These are phyloP conservation scores for Acer negundo DNA, from an alignment of 345 rosid species.

Conservation along the genomic window DNA sequence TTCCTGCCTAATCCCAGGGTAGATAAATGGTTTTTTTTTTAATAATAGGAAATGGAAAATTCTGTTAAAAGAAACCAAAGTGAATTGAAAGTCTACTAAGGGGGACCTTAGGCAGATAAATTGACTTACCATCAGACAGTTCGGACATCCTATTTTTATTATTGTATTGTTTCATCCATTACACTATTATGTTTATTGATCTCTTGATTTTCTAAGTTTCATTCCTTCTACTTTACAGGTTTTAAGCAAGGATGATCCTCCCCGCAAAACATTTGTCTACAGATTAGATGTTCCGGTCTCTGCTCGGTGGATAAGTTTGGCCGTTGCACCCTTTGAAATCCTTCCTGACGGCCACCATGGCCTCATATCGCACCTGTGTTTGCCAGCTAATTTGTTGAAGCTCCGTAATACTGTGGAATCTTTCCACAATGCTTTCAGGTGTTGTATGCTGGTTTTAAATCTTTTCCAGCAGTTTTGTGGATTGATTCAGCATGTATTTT, in stretches of 20 bases:
- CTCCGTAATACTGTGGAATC: conserved; percentile 79
- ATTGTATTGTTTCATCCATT: neutral
- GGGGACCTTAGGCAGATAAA: neutral
- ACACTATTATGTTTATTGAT: conserved; percentile 1
- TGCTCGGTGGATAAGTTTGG: conserved; percentile 87
- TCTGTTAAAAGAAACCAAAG: neutral
- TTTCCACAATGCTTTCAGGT: conserved; percentile 92
- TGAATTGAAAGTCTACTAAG: neutral
- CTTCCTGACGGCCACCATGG: conserved; percentile 66
- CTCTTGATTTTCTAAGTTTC: neutral
- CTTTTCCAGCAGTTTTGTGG: neutral
- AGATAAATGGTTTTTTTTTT: neutral
- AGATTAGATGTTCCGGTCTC: conserved; percentile 79
- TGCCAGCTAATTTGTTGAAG: conserved; percentile 56
- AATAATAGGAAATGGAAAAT: neutral
- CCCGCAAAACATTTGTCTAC: conserved; percentile 81
- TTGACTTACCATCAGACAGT: neutral
- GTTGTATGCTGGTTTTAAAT: conserved; percentile 9
- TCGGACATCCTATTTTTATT: neutral
- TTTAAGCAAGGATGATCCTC: conserved; percentile 86
- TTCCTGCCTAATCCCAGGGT: neutral
- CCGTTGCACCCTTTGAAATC: conserved; percentile 85
- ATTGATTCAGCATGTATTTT: neutral
- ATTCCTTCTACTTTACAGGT: conserved; percentile 49
- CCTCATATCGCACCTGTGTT: conserved; percentile 81